Conservation (phyloP, 2,329 filamentous ascomycete species). For the Alternaria sp. region DNA sequence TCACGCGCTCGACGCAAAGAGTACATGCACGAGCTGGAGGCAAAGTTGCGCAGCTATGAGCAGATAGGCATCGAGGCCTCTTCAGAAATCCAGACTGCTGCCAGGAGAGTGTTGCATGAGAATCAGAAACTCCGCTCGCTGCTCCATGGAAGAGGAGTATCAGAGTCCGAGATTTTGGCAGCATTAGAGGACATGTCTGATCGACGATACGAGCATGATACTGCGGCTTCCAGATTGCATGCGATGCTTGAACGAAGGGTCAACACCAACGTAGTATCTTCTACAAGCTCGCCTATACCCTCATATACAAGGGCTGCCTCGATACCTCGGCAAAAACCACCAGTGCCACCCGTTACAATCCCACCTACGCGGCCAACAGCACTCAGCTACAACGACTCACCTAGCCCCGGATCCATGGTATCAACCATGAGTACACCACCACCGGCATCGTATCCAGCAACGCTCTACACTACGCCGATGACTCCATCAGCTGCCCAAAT, state of each 20-base stretch:
- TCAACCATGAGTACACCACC: conserved; percentile 45
- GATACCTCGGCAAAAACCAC: conserved; percentile 27
- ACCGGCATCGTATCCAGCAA: conserved; percentile 30
- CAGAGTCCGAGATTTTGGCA: conserved; percentile 61
- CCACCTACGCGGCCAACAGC: conserved; percentile 31
- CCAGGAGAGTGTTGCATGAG: conserved; percentile 72
- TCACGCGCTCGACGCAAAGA: conserved; percentile 78
- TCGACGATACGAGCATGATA: conserved; percentile 37
- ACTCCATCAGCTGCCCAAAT: conserved; percentile 31
- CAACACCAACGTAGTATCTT: conserved; percentile 29
- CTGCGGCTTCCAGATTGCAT: conserved; percentile 37
- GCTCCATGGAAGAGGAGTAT: conserved; percentile 65
- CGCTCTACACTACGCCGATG: conserved; percentile 32
- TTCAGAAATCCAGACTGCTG: conserved; percentile 75
- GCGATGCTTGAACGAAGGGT: conserved; percentile 44
- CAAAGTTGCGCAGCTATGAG: conserved; percentile 69
- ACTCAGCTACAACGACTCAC: conserved; percentile 37
- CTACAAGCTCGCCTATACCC: conserved; percentile 28
- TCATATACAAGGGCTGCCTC: conserved; percentile 24
- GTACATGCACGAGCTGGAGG: conserved; percentile 74
- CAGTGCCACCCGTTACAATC: conserved; percentile 33
- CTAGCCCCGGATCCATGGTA: conserved; percentile 43
- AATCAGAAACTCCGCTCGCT: conserved; percentile 70
- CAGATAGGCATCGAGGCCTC: conserved; percentile 72
- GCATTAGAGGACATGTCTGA: conserved; percentile 37